A percentile compares a stretch with the other conserved stretches of the same genome.
These are phyloP conservation scores for Rhodotorula sp. DNA, from an alignment of 1,284 basidiomycete species.

Conservation along the genomic window DNA sequence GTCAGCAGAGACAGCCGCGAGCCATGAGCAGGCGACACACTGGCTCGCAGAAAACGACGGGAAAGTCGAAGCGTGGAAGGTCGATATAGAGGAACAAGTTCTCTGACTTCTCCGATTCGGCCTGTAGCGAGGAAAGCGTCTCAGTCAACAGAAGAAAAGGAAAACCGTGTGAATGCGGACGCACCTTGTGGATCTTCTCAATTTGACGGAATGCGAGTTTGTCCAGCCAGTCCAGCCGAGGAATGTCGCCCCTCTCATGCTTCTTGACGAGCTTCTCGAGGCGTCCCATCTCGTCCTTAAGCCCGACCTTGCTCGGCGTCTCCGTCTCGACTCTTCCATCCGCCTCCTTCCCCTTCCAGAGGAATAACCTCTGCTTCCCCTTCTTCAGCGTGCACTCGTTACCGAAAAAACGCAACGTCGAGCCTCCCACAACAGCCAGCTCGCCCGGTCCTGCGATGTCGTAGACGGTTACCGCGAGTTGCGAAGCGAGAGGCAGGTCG, in stretches of 20 bases:
- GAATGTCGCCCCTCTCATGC: conserved; percentile 89
- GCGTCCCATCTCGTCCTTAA: conserved; percentile 86
- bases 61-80: conserved; percentile 94
- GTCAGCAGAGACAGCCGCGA: rapidly evolving
- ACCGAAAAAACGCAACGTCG: conserved; percentile 84
- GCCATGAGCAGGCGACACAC: conserved; percentile 49
- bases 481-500: conserved; percentile 80
- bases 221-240: conserved; percentile 93
- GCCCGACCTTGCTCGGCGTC: conserved; percentile 79
- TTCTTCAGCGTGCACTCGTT: conserved; percentile 86
- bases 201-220: conserved; percentile 88
- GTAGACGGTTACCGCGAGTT: conserved; percentile 91
- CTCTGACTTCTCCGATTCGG: conserved; percentile 81
- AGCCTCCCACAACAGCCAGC: conserved; percentile 73
- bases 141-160: no score
- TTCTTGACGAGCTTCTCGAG: conserved; percentile 96
- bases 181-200: conserved; percentile 70
- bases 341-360: conserved; percentile 79
- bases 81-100: conserved; percentile 92
- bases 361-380: conserved; percentile 81
- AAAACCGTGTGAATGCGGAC: not conserved
- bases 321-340: conserved; percentile 76
- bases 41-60: conserved; percentile 91
- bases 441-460: conserved; percentile 73
- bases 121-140: conserved; percentile 52